Percentiles rank a stretch among this genome's conserved stretches.
Conservation (phyloP, 1,284 basidiomycete genomes). For the Coriolopsis trogii region DNA sequence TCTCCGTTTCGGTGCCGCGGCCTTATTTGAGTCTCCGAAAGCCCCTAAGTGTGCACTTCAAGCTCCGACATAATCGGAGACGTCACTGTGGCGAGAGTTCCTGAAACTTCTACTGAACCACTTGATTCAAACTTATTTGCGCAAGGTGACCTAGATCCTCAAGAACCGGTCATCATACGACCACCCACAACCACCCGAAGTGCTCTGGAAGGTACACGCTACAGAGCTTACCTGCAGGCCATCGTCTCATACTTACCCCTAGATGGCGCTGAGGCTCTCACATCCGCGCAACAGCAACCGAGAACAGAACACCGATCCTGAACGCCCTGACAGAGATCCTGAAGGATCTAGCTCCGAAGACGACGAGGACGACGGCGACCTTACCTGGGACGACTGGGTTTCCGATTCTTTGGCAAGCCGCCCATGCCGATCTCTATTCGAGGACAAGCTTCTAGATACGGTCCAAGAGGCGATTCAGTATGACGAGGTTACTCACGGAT, state of each 20-base stretch:
- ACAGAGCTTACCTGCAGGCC: too few relatives aligned
- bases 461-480: constrained; percentile 65
- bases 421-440: constrained; percentile 82
- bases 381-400: constrained; percentile 79
- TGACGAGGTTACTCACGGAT: constrained; percentile 64
- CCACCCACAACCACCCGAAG: too few relatives aligned
- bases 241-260: not conserved
- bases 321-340: not conserved
- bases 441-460: constrained; percentile 62
- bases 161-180: too few relatives aligned
- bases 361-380: constrained; percentile 57
- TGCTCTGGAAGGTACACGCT: too few relatives aligned
- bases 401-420: constrained; percentile 62
- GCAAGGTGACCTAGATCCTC: too few relatives aligned
- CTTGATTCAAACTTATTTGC: too few relatives aligned
- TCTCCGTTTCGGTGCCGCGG: too few relatives aligned
- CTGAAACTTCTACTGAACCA: too few relatives aligned
- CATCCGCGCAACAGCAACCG: not conserved
- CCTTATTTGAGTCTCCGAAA: too few relatives aligned
- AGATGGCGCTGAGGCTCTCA: constrained; percentile 21
- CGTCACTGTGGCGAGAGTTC: too few relatives aligned
- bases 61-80: too few relatives aligned
- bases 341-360: constrained; percentile 18
- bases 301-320: constrained; percentile 1
- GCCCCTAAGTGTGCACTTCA: too few relatives aligned